These are phyloP conservation scores for Aspergillus fumigatus DNA, from an alignment of 2,329 filamentous ascomycete genomes.

Conservation along the genomic window DNA sequence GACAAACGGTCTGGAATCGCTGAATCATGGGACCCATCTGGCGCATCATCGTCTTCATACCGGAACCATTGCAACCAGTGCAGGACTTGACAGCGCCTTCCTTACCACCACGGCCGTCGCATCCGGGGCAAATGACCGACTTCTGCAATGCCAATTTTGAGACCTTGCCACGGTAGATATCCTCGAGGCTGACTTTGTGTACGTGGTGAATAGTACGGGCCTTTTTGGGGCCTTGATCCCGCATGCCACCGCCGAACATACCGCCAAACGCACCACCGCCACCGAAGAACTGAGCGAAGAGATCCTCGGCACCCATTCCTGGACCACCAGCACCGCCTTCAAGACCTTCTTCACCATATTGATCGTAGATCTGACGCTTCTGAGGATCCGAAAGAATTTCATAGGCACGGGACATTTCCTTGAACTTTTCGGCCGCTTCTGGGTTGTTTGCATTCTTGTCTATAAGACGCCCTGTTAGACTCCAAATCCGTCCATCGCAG, in stretches of 20 bases:
- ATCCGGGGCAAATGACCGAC: conserved; percentile 93
- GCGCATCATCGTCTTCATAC: conserved; percentile 99
- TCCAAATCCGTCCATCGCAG: neutral
- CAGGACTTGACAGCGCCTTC: conserved; percentile 96
- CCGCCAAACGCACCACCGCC: conserved; percentile 66
- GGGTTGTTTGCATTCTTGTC: conserved; percentile 97
- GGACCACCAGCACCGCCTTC: conserved; percentile 75
- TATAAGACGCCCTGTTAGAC: conserved; percentile 31
- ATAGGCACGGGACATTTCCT: conserved; percentile 93
- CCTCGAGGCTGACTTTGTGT: conserved; percentile 96
- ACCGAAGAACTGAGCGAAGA: conserved; percentile 97
- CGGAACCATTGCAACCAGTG: conserved; percentile 81
- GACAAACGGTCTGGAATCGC: conserved; percentile 98
- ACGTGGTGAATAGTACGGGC: conserved; percentile 96
- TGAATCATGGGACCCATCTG: conserved; percentile 99
- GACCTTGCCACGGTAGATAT: conserved; percentile 96
- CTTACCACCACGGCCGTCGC: conserved; percentile 90
- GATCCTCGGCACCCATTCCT: conserved; percentile 92
- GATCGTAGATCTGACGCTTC: conserved; percentile 89
- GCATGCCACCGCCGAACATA: conserved; percentile 76
- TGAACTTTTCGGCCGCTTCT: conserved; percentile 94
- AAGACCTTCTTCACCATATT: conserved; percentile 95
- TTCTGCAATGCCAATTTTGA: conserved; percentile 97
- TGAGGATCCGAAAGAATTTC: conserved; percentile 89
- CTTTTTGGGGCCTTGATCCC: conserved; percentile 77